Evolutionary conservation across 495 filamentous ascomycete genomes (phyloP).

Genomic region (Aspergillus incahuasiensis): DNA sequence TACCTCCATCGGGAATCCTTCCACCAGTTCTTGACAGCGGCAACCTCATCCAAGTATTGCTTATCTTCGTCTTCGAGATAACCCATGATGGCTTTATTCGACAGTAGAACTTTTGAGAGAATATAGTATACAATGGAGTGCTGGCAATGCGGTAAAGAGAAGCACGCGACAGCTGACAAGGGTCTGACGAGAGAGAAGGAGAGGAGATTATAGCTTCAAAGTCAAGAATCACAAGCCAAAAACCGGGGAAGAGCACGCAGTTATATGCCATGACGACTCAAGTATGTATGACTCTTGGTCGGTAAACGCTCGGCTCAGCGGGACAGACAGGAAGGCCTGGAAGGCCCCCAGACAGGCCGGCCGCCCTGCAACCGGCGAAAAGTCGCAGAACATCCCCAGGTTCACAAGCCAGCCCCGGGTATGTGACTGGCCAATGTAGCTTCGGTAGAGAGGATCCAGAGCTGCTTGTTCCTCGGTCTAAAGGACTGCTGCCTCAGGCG

Average conservation of each 20-base stretch:
- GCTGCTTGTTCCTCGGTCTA: constrained; percentile 41
- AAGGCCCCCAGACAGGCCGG: constrained; percentile 12
- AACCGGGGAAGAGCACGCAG: constrained; percentile 27
- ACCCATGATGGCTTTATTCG: constrained; percentile 33
- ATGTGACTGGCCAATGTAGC: constrained; percentile 26
- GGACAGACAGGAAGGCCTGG: constrained; percentile 24
- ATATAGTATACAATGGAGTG: constrained; percentile 10
- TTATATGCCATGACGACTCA: constrained; percentile 27
- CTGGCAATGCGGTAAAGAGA: constrained; percentile 10
- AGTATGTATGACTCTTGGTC: constrained; percentile 21
- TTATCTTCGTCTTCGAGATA: constrained; percentile 70
- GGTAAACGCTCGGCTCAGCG: constrained; percentile 47
- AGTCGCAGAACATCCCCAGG: constrained; percentile 15
- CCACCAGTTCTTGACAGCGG: constrained; percentile 92
- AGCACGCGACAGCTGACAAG: constrained; percentile 1
- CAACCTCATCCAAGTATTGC: constrained; percentile 73
- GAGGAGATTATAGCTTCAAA: constrained; percentile 4
- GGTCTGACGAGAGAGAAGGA: background rate
- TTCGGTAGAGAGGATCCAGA: constrained; percentile 42
- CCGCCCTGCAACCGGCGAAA: constrained; percentile 17
- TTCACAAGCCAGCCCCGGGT: constrained; percentile 30
- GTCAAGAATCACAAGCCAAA: constrained; percentile 35
- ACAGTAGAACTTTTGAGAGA: background rate
- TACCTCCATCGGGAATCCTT: constrained; percentile 83
- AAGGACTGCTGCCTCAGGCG: constrained; percentile 23